Evolutionary conservation across 2,329 filamentous ascomycete genomes (phyloP).

Genomic region (Fonsecaea multimorphosa): DNA sequence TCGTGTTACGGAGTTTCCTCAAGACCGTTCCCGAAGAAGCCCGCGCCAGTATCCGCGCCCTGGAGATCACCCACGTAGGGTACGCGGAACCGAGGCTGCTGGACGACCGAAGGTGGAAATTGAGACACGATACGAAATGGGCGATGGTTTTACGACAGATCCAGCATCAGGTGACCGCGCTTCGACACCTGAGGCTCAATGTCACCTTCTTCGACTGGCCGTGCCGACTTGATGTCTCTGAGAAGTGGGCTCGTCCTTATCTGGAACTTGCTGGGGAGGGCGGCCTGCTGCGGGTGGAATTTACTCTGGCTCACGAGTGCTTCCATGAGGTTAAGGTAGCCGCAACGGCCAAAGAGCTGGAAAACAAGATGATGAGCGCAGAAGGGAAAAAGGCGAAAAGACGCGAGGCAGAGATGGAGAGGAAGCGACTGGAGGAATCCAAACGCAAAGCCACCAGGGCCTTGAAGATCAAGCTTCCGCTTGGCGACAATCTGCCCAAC

Average conservation of each 20-base stretch:
- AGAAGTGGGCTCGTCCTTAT: slow-evolving; percentile 32
- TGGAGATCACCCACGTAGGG: slow-evolving; percentile 34
- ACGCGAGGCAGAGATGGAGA: slow-evolving; percentile 27
- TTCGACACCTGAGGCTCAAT: slow-evolving; percentile 32
- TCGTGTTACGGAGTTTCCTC: slow-evolving; percentile 49
- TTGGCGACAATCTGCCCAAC: slow-evolving; percentile 8
- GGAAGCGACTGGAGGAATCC: slow-evolving; percentile 27
- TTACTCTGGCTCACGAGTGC: slow-evolving; percentile 32
- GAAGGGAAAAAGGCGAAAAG: slow-evolving; percentile 34
- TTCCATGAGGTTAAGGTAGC: slow-evolving; percentile 28
- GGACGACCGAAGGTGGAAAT: slow-evolving; percentile 33
- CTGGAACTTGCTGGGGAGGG: slow-evolving; percentile 29
- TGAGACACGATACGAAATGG: slow-evolving; percentile 38
- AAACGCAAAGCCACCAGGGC: slow-evolving; percentile 28
- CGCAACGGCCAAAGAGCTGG: slow-evolving; percentile 26
- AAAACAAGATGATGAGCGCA: slow-evolving; percentile 37
- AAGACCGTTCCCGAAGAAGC: slow-evolving; percentile 49
- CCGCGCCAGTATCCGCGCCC: slow-evolving; percentile 49
- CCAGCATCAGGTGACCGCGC: slow-evolving; percentile 27
- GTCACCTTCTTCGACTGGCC: slow-evolving; percentile 39
- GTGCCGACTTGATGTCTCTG: slow-evolving; percentile 27
- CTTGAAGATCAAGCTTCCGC: slow-evolving; percentile 38
- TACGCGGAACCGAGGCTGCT: slow-evolving; percentile 37
- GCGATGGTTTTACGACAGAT: slow-evolving; percentile 26
- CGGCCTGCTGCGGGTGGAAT: slow-evolving; percentile 31